Percentiles rank a stretch among this genome's conserved stretches.
Evolutionary conservation across 805 yeast species (phyloP).

Genomic region (Teunomyces cretensis): DNA sequence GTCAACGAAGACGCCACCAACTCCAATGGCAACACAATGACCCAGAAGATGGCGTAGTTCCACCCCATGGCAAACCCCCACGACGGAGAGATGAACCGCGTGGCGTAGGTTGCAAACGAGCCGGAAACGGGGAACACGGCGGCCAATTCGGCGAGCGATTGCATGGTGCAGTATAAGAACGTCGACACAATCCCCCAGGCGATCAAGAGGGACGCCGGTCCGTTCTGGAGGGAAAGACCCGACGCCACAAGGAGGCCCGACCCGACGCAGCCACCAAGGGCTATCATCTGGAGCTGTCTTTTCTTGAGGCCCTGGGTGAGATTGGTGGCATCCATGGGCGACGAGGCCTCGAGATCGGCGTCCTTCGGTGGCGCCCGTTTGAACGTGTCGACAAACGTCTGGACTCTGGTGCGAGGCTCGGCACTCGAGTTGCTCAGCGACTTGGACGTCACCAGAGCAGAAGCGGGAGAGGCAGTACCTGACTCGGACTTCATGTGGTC

Average conservation of each 20-base stretch:
- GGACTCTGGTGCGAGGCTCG: slow-evolving; percentile 17
- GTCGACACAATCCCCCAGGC: slow-evolving; percentile 42
- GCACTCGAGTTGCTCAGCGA: not conserved
- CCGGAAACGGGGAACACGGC: slow-evolving; percentile 40
- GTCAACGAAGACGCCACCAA: slow-evolving; percentile 43
- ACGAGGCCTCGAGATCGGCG: slow-evolving; percentile 8
- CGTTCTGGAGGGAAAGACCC: slow-evolving; percentile 35
- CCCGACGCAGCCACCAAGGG: slow-evolving; percentile 44
- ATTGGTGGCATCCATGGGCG: slow-evolving; percentile 9
- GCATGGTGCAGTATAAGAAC: slow-evolving; percentile 44
- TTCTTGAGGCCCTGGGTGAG: slow-evolving; percentile 26
- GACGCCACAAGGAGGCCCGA: slow-evolving; percentile 41
- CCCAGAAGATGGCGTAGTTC: slow-evolving; percentile 46
- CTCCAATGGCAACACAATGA: slow-evolving; percentile 43
- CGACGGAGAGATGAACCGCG: slow-evolving; percentile 42
- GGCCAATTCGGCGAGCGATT: slow-evolving; percentile 40
- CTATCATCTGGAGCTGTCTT: slow-evolving; percentile 38
- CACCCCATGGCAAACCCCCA: slow-evolving; percentile 48
- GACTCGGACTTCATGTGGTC: not conserved
- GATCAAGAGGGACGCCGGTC: slow-evolving; percentile 33
- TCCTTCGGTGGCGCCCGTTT: slow-evolving; percentile 23
- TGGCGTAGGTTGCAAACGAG: slow-evolving; percentile 41
- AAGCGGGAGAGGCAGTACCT: not conserved
- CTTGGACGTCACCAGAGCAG: no score
- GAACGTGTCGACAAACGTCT: slow-evolving; percentile 27